Evolutionary conservation across 352 stramenopile genomes (phyloP), one percentile per base, ranked within the genome.

Genomic region (Labyrinthula sp.): DNA sequence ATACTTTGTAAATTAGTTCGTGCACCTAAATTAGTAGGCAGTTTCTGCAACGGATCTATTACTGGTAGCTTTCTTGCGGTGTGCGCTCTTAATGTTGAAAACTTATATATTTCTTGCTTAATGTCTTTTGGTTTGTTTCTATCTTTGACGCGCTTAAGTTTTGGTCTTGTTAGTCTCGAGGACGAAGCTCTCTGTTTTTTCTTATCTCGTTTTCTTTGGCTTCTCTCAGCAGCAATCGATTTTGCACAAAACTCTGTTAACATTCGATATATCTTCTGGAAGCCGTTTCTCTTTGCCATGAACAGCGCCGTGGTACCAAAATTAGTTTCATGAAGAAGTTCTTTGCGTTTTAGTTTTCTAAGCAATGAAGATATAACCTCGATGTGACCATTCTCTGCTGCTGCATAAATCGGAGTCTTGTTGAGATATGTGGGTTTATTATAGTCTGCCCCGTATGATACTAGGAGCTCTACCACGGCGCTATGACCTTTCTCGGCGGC

Each of bases 341-440:
- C 20, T 17, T 54, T 38, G n/a, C 45, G 45, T 9, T 35, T 54
- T 15, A 35, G 49, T 12, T 50, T 15, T 3, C 30, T 5, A 7
- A 54, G 23, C 20, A 54, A 30, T 28, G 12, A 14, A 21, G 35
- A 45, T 12, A 45, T 29, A 6, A 45, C 38, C 6, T 45, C 38
- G 5, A 29, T 45, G 38, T 45, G 38, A 5, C 38, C 38, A 38
- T 34, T 40, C 24, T 45, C 38, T 21, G 38, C 36, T 24, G 45
- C 45, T 3, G 45, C 45, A 27, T 54, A 54, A 10, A 54, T 28
- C 23, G 45, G 45, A 18, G 45, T 54, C 17, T 54, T 54, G 18
- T 54, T 54, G n/a, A 54, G 37, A 23, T 50, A 54, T 1, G 45
- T 54, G 0, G 45, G 45, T 28, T 54, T 54, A 25, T 54, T 54